phyloP scores from a whole-genome alignment of 257 asterid species.

The Ajuga chamaepitys region DNA sequence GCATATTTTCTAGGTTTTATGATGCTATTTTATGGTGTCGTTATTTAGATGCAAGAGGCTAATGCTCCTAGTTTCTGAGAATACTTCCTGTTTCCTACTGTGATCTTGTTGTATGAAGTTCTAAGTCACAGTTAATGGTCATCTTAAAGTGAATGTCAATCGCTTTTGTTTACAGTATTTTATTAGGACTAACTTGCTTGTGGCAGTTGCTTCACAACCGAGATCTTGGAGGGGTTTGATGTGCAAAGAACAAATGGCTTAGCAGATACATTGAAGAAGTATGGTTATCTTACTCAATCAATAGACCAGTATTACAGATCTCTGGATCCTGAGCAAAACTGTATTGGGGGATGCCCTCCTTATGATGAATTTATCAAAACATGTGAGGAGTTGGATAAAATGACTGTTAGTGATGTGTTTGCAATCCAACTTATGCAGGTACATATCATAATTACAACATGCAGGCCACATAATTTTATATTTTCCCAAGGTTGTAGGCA shows the following conservation, averaged over 20 bases:
- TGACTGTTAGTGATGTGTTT: slow-evolving; percentile 90
- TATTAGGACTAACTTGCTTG: slow-evolving; percentile 12
- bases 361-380: slow-evolving; percentile 58
- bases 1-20: slow-evolving; percentile 13
- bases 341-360: slow-evolving; percentile 45
- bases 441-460: slow-evolving; percentile 12
- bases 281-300: slow-evolving; percentile 81
- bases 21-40: not conserved
- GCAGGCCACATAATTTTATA: not conserved
- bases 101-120: slow-evolving; percentile 8
- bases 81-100: not conserved
- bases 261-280: slow-evolving; percentile 80
- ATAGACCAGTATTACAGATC: slow-evolving; percentile 62
- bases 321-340: slow-evolving; percentile 38
- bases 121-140: not conserved
- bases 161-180: not conserved
- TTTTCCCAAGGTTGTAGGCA: not conserved
- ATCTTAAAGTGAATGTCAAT: slow-evolving; percentile 1
- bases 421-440: slow-evolving; percentile 99
- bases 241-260: slow-evolving; percentile 84
- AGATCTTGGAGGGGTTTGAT: slow-evolving; percentile 96
- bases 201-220: slow-evolving; percentile 95
- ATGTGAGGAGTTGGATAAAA: slow-evolving; percentile 77
- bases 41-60: not conserved
- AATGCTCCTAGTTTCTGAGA: slow-evolving; percentile 1